phyloP scores from a whole-genome alignment of 2,329 filamentous ascomycete species.

The Teratosphaeria nubilosa region DNA sequence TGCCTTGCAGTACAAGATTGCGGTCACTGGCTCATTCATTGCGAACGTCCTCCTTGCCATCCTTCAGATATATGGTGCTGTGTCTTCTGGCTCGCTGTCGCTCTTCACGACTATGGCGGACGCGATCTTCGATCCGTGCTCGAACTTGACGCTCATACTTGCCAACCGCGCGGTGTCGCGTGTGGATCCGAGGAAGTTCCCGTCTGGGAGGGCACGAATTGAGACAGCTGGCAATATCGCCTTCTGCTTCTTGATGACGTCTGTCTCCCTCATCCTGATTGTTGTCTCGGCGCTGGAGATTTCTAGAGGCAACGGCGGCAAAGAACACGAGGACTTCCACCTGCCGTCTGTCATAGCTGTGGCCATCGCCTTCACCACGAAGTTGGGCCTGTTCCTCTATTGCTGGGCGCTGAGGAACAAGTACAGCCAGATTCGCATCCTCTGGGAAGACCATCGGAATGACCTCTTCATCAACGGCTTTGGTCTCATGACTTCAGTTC shows the following conservation, averaged over 20 bases:
- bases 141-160: slow-evolving; percentile 77
- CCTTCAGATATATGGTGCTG: slow-evolving; percentile 81
- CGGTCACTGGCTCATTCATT: slow-evolving; percentile 56
- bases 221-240: slow-evolving; percentile 93
- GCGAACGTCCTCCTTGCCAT: slow-evolving; percentile 72
- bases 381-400: slow-evolving; percentile 75
- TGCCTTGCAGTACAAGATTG: slow-evolving; percentile 63
- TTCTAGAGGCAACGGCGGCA: slow-evolving; percentile 34
- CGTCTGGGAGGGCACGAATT: slow-evolving; percentile 83
- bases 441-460: slow-evolving; percentile 96
- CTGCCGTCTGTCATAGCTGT: slow-evolving; percentile 80
- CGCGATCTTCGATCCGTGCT: slow-evolving; percentile 68
- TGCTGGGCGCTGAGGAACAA: slow-evolving; percentile 85
- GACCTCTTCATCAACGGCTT: slow-evolving; percentile 95
- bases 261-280: slow-evolving; percentile 85
- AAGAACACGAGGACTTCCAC: slow-evolving; percentile 56
- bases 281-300: slow-evolving; percentile 74
- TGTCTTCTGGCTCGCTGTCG: slow-evolving; percentile 79
- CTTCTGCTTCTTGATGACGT: slow-evolving; percentile 92
- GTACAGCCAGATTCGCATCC: slow-evolving; percentile 81
- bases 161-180: slow-evolving; percentile 79
- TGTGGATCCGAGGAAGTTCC: slow-evolving; percentile 78
- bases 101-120: slow-evolving; percentile 98
- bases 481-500: slow-evolving; percentile 76
- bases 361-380: slow-evolving; percentile 71